Conservation (phyloP, 169 alveolate species). For the Plasmodium ovale region DNA sequence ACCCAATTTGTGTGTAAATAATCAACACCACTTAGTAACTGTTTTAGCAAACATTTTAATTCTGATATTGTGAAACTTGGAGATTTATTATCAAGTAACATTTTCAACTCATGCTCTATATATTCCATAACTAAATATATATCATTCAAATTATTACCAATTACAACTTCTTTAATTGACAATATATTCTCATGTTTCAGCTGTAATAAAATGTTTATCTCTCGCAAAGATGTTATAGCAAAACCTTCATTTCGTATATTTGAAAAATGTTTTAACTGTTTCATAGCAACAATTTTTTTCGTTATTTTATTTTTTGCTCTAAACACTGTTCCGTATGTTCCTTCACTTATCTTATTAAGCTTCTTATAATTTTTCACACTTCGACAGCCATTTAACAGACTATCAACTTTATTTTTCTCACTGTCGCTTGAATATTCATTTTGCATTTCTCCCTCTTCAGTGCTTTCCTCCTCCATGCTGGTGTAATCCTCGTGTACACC, state of each 20-base stretch:
- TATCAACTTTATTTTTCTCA: slow-evolving; percentile 17
- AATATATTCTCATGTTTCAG: slow-evolving; percentile 94
- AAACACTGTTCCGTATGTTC: slow-evolving; percentile 96
- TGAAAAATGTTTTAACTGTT: slow-evolving; percentile 91
- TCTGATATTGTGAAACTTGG: slow-evolving; percentile 94
- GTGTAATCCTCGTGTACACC: neutral
- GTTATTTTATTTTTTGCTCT: slow-evolving; percentile 93
- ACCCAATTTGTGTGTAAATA: slow-evolving; percentile 91
- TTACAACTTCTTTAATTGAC: slow-evolving; percentile 92
- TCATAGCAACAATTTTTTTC: slow-evolving; percentile 94
- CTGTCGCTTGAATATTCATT: slow-evolving; percentile 19
- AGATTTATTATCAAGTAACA: slow-evolving; percentile 90
- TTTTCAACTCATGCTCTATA: slow-evolving; percentile 96
- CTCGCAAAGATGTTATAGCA: slow-evolving; percentile 96
- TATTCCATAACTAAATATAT: slow-evolving; percentile 95
- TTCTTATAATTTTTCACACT: slow-evolving; percentile 88
- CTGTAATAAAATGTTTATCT: slow-evolving; percentile 94
- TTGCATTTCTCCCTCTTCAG: neutral
- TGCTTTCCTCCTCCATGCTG: neutral
- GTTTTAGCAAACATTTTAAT: slow-evolving; percentile 90
- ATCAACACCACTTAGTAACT: slow-evolving; percentile 88
- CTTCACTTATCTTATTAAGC: slow-evolving; percentile 94
- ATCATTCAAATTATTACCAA: slow-evolving; percentile 86
- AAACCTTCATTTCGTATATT: slow-evolving; percentile 94
- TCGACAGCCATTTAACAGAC: slow-evolving; percentile 76